Evolutionary conservation across 208 protist genomes (phyloP).

Genomic region (Acanthamoeba royreba): DNA sequence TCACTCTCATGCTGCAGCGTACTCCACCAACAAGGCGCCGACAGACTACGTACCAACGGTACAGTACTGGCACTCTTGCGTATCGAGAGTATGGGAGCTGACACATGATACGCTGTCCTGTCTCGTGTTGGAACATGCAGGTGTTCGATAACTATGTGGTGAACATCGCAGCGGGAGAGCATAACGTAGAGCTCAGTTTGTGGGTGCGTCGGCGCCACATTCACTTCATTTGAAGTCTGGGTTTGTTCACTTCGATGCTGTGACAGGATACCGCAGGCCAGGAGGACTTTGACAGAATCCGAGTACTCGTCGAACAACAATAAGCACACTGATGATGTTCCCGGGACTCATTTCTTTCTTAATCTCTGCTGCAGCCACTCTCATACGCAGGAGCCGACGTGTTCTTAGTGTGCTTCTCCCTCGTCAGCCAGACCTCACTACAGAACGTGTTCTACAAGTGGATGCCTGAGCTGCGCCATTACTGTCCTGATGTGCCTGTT

Average conservation of each 20-base stretch:
- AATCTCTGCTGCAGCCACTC: too few relatives aligned
- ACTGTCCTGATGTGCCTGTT: slow-evolving; percentile 87
- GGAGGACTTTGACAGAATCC: slow-evolving; percentile 89
- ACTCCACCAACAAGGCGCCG: background rate
- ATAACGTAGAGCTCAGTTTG: slow-evolving; percentile 87
- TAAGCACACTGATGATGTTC: too few relatives aligned
- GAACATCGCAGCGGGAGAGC: slow-evolving; percentile 25
- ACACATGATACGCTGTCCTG: background rate
- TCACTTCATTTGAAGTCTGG: background rate
- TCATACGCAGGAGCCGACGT: slow-evolving; percentile 85
- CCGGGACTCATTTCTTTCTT: too few relatives aligned
- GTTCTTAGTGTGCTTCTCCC: slow-evolving; percentile 87
- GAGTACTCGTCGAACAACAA: too few relatives aligned
- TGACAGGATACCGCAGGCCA: slow-evolving; percentile 88
- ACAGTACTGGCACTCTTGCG: too few relatives aligned
- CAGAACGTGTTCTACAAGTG: slow-evolving; percentile 89
- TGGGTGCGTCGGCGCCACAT: slow-evolving; percentile 73
- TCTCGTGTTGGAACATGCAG: background rate
- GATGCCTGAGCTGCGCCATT: slow-evolving; percentile 81
- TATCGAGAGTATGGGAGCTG: too few relatives aligned
- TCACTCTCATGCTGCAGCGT: background rate
- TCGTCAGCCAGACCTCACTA: slow-evolving; percentile 73
- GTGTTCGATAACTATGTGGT: background rate
- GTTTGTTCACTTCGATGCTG: background rate
- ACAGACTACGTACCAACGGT: slow-evolving; percentile 28